These are phyloP conservation scores for Rhazya stricta DNA, from an alignment of 257 asterid species.

Conservation along the genomic window DNA sequence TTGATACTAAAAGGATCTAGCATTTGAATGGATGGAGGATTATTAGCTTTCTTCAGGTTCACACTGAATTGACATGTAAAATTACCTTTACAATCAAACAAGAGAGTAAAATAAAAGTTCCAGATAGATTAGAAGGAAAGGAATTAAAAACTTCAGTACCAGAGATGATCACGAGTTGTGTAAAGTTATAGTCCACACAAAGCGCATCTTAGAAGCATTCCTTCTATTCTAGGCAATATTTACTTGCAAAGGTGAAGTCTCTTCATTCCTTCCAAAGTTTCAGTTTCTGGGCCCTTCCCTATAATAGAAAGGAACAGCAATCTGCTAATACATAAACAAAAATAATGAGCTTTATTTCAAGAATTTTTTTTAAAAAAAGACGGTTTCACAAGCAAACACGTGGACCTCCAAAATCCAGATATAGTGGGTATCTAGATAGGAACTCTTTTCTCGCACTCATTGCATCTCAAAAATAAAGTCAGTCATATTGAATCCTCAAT, in stretches of 20 bases:
- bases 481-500: not conserved
- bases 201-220: not conserved
- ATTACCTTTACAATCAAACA: not conserved
- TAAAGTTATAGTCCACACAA: not conserved
- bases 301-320: not conserved
- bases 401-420: not conserved
- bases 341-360: not conserved
- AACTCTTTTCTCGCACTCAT: not conserved
- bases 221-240: not conserved
- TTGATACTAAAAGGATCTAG: not conserved
- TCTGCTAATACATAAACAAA: not conserved
- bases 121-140: not conserved
- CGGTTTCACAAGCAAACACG: not conserved
- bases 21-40: not conserved
- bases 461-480: not conserved
- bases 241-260: not conserved
- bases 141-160: slow-evolving; percentile 1
- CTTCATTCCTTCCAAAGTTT: not conserved
- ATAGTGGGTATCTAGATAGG: not conserved
- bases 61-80: not conserved
- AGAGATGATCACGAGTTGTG: not conserved
- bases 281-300: not conserved
- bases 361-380: no score
- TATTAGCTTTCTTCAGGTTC: not conserved
- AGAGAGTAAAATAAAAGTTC: not conserved